A percentile compares a stretch with the other conserved stretches of the same genome.
Evolutionary conservation across 768 basidiomycete genomes (phyloP).

Genomic region (Agaricus sinodeliciosus): DNA sequence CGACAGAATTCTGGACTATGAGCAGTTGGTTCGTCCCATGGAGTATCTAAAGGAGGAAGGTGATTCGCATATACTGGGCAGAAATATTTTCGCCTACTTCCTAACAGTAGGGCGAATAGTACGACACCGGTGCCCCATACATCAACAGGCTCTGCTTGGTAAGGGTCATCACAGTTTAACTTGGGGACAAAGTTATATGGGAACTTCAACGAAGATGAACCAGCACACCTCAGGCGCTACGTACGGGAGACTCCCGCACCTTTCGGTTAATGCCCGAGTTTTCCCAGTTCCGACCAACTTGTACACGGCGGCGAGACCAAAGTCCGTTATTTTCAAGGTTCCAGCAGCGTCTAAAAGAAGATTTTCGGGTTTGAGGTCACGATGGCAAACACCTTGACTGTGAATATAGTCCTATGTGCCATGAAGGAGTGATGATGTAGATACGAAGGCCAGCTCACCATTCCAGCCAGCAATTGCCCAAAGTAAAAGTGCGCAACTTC

Average conservation of each 20-base stretch:
- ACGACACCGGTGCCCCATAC: conserved; percentile 97
- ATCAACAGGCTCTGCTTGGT: conserved; percentile 90
- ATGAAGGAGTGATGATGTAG: not conserved
- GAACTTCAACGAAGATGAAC: not conserved
- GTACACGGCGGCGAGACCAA: conserved; percentile 89
- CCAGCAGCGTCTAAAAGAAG: conserved; percentile 80
- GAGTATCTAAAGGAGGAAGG: conserved; percentile 52
- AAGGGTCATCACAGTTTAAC: conserved; percentile 63
- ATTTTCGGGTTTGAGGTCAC: conserved; percentile 97
- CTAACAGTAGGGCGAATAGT: conserved; percentile 81
- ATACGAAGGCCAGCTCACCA: conserved; percentile 42
- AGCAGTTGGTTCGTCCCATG: conserved; percentile 91
- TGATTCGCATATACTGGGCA: not conserved
- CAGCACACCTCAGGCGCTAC: conserved; percentile 85
- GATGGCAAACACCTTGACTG: conserved; percentile 84
- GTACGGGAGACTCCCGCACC: conserved; percentile 91
- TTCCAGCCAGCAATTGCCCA: conserved; percentile 73
- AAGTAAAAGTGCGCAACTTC: conserved; percentile 91
- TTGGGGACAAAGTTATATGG: conserved; percentile 19
- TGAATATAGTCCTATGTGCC: conserved; percentile 71
- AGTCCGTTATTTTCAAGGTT: conserved; percentile 89
- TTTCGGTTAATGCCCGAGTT: conserved; percentile 67
- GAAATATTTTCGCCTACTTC: conserved; percentile 54
- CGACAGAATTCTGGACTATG: conserved; percentile 75
- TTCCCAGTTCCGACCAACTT: conserved; percentile 76